Evolutionary conservation across 2,329 filamentous ascomycete species (phyloP).

Genomic region (Cladophialophora bantiana): DNA sequence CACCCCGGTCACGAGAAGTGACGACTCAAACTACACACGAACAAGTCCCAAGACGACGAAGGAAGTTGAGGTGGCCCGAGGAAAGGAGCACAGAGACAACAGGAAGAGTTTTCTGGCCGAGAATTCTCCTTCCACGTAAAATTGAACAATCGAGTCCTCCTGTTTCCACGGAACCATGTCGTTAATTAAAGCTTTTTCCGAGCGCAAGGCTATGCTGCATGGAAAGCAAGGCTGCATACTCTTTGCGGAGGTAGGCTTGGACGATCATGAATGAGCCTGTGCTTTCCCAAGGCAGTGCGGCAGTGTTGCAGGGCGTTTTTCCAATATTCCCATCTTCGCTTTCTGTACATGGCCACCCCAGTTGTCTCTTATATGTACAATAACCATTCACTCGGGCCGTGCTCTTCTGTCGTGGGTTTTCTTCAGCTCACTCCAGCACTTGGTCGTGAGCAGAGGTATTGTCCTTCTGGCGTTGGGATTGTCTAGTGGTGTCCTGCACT

Average conservation of each 20-base stretch:
- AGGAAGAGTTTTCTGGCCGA: not conserved
- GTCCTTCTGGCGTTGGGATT: slow-evolving; percentile 10
- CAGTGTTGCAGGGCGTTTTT: not conserved
- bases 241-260: not conserved
- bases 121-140: not conserved
- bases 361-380: slow-evolving; percentile 31
- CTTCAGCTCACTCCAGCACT: slow-evolving; percentile 38
- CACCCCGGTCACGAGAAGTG: not conserved
- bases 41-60: not conserved
- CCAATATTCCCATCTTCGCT: not conserved
- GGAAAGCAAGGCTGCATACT: slow-evolving; percentile 11
- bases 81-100: not conserved
- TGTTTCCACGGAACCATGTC: not conserved
- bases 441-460: slow-evolving; percentile 33
- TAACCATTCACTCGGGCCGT: slow-evolving; percentile 7
- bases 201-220: slow-evolving; percentile 7
- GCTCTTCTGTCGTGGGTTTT: slow-evolving; percentile 18
- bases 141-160: not conserved
- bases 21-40: not conserved
- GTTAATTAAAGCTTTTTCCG: slow-evolving; percentile 14
- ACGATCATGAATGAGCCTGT: not conserved
- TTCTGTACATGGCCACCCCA: slow-evolving; percentile 4
- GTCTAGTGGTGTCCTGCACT: slow-evolving; percentile 41
- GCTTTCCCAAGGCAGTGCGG: not conserved
- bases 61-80: not conserved